These are phyloP conservation scores for Pseudocercospora macadamiae DNA, from an alignment of 2,329 filamentous ascomycete species.

Conservation along the genomic window DNA sequence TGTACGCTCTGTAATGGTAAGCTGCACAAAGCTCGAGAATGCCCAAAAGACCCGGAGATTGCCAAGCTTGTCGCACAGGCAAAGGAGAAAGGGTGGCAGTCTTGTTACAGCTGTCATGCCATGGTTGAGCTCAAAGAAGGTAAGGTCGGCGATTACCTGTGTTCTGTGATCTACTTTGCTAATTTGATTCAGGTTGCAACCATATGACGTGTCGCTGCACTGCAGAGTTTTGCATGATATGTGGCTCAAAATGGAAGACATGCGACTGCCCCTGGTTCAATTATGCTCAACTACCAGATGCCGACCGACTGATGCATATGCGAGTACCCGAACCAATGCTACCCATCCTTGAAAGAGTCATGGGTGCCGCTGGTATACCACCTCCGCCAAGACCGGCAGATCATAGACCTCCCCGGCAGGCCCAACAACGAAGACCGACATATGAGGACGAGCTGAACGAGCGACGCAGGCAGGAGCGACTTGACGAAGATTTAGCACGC, in stretches of 20 bases:
- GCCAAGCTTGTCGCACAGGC: conserved; percentile 66
- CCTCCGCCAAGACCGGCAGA: conserved; percentile 9
- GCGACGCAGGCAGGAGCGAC: conserved; percentile 49
- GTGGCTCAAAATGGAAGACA: conserved; percentile 77
- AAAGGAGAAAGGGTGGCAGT: conserved; percentile 71
- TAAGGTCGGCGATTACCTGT: background rate
- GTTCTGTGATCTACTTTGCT: too few species aligned
- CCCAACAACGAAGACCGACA: conserved; percentile 21
- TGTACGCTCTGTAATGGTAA: conserved; percentile 74
- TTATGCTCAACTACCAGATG: conserved; percentile 52
- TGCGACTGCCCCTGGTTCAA: conserved; percentile 84
- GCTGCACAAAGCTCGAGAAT: conserved; percentile 71
- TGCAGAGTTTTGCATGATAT: conserved; percentile 86
- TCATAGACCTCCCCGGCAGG: conserved; percentile 6
- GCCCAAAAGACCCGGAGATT: conserved; percentile 71
- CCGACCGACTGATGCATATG: conserved; percentile 60
- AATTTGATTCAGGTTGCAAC: conserved; percentile 70
- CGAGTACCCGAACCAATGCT: conserved; percentile 49
- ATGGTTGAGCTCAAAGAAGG: conserved; percentile 81
- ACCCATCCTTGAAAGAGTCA: conserved; percentile 40
- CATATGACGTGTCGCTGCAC: conserved; percentile 86
- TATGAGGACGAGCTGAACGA: conserved; percentile 43
- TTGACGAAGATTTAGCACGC: conserved; percentile 55
- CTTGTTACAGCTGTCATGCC: conserved; percentile 72
- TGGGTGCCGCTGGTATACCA: conserved; percentile 25